Conservation (phyloP, 768 basidiomycete genomes). For the Tylopilus vinaceipallidus region DNA sequence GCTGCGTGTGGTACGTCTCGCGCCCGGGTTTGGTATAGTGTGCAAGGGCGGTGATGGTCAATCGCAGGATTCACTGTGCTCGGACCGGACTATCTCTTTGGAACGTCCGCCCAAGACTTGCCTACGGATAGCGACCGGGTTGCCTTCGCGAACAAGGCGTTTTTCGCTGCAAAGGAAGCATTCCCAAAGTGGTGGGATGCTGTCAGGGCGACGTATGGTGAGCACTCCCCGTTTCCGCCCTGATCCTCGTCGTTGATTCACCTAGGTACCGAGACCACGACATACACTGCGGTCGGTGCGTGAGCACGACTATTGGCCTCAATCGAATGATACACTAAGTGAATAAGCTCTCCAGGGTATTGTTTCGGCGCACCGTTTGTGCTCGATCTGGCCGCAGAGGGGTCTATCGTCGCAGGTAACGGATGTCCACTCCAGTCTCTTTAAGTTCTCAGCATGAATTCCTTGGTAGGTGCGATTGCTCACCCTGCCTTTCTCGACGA, state of each 20-base stretch:
- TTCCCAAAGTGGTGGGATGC: constrained; percentile 51
- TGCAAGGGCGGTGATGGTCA: background rate
- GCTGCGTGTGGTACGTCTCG: constrained; percentile 49
- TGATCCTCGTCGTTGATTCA: too few relatives aligned
- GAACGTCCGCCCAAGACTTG: constrained; percentile 40
- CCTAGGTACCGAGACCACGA: constrained; percentile 31
- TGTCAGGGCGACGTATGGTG: constrained; percentile 50
- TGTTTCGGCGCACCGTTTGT: constrained; percentile 55
- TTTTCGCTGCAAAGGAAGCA: constrained; percentile 34
- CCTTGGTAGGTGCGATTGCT: constrained; percentile 42
- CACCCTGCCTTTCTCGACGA: constrained; percentile 54
- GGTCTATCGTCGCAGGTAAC: constrained; percentile 45
- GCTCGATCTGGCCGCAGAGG: constrained; percentile 42
- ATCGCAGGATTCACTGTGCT: constrained; percentile 52
- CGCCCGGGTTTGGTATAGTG: background rate
- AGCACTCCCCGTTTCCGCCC: background rate
- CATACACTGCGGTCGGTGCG: constrained; percentile 45
- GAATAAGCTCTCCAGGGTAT: constrained; percentile 40
- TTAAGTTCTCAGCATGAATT: background rate
- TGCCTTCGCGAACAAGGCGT: constrained; percentile 38
- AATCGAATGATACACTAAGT: too few relatives aligned
- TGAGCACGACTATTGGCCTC: background rate
- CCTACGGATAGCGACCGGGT: constrained; percentile 29
- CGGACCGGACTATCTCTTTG: constrained; percentile 61
- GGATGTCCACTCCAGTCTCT: too few relatives aligned